phyloP scores from a whole-genome alignment of 2,329 filamentous ascomycete genomes.

The Aspergillus caelatus region DNA sequence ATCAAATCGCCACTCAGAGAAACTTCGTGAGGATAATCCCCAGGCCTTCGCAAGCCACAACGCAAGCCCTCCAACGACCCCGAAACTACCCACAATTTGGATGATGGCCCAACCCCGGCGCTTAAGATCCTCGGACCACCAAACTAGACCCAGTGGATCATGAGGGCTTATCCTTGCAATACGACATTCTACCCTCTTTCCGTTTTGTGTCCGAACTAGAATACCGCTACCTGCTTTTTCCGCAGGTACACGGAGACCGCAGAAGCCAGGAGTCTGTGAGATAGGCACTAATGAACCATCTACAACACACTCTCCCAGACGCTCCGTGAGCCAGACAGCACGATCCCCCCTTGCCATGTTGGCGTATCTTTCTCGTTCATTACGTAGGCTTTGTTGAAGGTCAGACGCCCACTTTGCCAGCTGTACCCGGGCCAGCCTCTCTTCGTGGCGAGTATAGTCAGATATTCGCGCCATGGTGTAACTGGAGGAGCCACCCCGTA shows the following conservation, averaged over 20 bases:
- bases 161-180: constrained; percentile 54
- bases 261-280: constrained; percentile 40
- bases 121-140: constrained; percentile 68
- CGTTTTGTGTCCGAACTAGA: constrained; percentile 27
- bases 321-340: constrained; percentile 69
- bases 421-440: constrained; percentile 67
- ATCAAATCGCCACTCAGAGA: constrained; percentile 36
- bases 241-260: constrained; percentile 26
- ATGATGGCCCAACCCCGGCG: constrained; percentile 68
- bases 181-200: constrained; percentile 37
- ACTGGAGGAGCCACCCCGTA: constrained; percentile 42
- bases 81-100: constrained; percentile 73
- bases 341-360: constrained; percentile 64
- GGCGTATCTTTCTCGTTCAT: constrained; percentile 72
- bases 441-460: constrained; percentile 62
- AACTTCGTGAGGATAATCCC: constrained; percentile 37
- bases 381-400: constrained; percentile 73
- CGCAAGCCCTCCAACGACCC: constrained; percentile 72
- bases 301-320: constrained; percentile 66
- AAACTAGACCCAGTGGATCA: constrained; percentile 79
- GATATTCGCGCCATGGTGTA: constrained; percentile 64
- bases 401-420: constrained; percentile 82
- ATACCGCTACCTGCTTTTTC: constrained; percentile 29
- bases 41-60: constrained; percentile 60
- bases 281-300: constrained; percentile 65